These are phyloP conservation scores for Trichothecium roseum DNA, from an alignment of 2,329 filamentous ascomycete species.

Conservation along the genomic window DNA sequence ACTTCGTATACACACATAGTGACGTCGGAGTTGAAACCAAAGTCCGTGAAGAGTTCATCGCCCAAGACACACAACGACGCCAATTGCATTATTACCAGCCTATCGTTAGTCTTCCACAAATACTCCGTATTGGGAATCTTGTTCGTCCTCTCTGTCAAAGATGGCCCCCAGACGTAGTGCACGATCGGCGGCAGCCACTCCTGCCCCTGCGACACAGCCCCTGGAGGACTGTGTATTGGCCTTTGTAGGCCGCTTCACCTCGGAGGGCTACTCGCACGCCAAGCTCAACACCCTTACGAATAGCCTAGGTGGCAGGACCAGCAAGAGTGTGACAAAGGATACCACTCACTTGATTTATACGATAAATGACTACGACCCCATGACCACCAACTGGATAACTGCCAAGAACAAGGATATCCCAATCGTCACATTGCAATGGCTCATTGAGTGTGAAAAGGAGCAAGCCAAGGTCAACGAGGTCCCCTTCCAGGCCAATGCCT, in stretches of 20 bases:
- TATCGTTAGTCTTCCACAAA: no score
- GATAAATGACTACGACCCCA: constrained; percentile 37
- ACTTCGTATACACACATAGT: no score
- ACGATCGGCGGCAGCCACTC: constrained; percentile 6
- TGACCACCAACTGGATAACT: constrained; percentile 39
- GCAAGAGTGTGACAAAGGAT: constrained; percentile 34
- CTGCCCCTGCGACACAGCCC: constrained; percentile 13
- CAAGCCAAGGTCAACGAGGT: constrained; percentile 13
- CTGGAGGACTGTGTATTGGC: constrained; percentile 41
- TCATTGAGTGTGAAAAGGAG: constrained; percentile 39
- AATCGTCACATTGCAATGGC: constrained; percentile 52
- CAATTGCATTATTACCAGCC: no score
- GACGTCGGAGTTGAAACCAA: no score
- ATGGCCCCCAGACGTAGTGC: constrained; percentile 4
- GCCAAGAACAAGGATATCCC: constrained; percentile 35
- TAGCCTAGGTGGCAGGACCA: constrained; percentile 37
- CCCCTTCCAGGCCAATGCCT: constrained; percentile 11
- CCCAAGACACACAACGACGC: no score
- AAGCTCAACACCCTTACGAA: constrained; percentile 34
- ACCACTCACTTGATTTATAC: constrained; percentile 50
- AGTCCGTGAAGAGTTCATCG: no score
- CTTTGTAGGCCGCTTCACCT: constrained; percentile 50
- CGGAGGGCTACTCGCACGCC: constrained; percentile 39
- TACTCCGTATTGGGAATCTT: no score
- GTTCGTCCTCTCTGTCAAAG: not conserved